Conservation (phyloP, 202 grass and related monocot species). For the Zoysia matrella region DNA sequence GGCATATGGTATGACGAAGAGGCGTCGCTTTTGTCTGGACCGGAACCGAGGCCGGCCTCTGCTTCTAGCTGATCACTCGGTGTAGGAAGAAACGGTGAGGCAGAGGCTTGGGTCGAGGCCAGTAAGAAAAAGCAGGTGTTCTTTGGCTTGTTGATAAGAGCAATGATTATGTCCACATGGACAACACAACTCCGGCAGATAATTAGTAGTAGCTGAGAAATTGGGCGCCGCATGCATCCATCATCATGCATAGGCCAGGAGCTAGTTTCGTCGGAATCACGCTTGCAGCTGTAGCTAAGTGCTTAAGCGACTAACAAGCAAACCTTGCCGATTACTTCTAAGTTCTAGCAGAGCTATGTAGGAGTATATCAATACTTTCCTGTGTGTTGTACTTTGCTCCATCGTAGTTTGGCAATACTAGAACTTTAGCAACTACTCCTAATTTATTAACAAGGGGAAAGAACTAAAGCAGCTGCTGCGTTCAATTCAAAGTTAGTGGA, state of each 20-base stretch:
- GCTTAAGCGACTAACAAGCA: slow-evolving; percentile 13
- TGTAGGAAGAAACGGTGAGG: slow-evolving; percentile 26
- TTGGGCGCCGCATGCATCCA: not conserved
- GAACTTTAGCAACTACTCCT: too few species aligned
- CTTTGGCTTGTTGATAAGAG: not conserved
- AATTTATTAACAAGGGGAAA: not conserved
- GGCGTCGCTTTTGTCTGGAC: slow-evolving; percentile 27
- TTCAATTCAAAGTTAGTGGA: slow-evolving; percentile 47
- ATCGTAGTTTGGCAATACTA: not conserved
- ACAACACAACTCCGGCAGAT: not conserved
- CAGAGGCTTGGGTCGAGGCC: not conserved
- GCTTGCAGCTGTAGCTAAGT: not conserved
- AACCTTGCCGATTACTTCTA: not conserved
- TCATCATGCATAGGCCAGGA: not conserved
- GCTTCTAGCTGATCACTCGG: too few species aligned
- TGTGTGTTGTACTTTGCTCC: slow-evolving; percentile 13
- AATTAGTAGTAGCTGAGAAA: not conserved
- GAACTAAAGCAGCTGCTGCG: not conserved
- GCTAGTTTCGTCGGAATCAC: not conserved
- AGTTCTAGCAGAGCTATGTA: too few species aligned
- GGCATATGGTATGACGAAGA: slow-evolving; percentile 6
- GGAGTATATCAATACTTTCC: slow-evolving; percentile 17
- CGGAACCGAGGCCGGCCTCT: not conserved
- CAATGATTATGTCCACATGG: not conserved
- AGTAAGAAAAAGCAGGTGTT: not conserved